Evolutionary conservation across 352 stramenopile species (phyloP), one percentile per base, ranked within the genome.

Genomic region (Globisporangium cylindrosporum): DNA sequence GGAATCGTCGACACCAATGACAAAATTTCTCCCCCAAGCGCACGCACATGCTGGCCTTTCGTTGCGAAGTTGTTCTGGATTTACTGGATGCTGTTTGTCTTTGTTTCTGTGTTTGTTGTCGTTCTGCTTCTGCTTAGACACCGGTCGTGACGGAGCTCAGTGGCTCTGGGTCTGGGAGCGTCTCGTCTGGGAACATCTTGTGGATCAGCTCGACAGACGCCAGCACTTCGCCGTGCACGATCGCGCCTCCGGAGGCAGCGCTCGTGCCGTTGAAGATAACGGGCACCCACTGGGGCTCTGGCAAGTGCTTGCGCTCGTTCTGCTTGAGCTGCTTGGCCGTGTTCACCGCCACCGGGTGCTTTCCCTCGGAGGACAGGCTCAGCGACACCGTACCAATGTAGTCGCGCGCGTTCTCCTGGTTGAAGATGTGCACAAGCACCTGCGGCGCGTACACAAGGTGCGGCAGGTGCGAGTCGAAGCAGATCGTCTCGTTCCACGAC

Each of bases 381-480:
- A 83, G 55, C 24, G 76, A 54, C 56, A 71, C 66, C 9, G 75
- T 84, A 54, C 79, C 77, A 18, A 87, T 77, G 70, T 83, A 89
- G 64, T 79, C 64, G 8, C 65, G 65, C 12, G 72, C 70, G 29
- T 64, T 74, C 29, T 66, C 66, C n/a, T 83, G 71, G 41, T 89
- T 80, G 67, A 77, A 76, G 22, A 93, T 62, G 58, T 89, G 85
- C 58, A 93, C 66, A 24, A 91, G 67, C 56, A 91, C 81, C 58
- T 83, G 82, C 49, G 82, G 79, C 34, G 81, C 81, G 59, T 85
- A 81, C 53, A 65, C 58, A 24, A 86, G 69, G 24, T 80, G 64
- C 20, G 84, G 84, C 66, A 96, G 67, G 65, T 91, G 86, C 53
- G 89, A 76, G 69, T 94, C 81, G 15, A 94, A 86, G 66, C 80